Evolutionary conservation across 768 basidiomycete species (phyloP).

Genomic region (Pulveroboletus sp.): DNA sequence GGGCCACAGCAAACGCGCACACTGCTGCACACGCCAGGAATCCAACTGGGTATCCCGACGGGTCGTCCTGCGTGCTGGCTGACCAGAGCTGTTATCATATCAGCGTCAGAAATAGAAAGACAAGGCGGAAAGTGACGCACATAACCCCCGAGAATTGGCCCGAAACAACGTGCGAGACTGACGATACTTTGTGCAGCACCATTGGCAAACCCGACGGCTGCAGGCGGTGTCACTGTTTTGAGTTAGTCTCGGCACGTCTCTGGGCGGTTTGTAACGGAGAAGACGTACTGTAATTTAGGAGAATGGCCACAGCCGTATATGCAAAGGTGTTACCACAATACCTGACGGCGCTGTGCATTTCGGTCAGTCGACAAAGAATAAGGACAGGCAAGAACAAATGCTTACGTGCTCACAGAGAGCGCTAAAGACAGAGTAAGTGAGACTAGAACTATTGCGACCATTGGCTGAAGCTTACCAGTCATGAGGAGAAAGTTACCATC

Average conservation of each 20-base stretch:
- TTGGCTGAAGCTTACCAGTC: slow-evolving; percentile 51
- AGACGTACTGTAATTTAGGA: slow-evolving; percentile 78
- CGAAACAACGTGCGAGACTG: slow-evolving; percentile 87
- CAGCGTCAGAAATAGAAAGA: background rate
- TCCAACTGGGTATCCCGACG: slow-evolving; percentile 71
- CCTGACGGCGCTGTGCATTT: slow-evolving; percentile 62
- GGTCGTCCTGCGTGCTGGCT: slow-evolving; percentile 61
- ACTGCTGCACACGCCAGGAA: slow-evolving; percentile 65
- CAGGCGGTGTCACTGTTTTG: slow-evolving; percentile 80
- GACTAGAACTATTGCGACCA: background rate
- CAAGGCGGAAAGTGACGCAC: slow-evolving; percentile 33
- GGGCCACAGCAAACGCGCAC: slow-evolving; percentile 61
- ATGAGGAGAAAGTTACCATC: slow-evolving; percentile 80
- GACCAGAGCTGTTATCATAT: slow-evolving; percentile 61
- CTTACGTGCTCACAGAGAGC: slow-evolving; percentile 80
- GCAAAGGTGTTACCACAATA: slow-evolving; percentile 87
- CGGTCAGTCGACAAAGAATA: background rate
- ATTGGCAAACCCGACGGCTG: slow-evolving; percentile 87
- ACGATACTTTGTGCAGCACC: slow-evolving; percentile 96
- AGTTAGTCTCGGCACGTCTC: background rate
- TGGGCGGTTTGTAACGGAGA: background rate
- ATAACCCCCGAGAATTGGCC: slow-evolving; percentile 82
- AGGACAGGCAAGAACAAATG: background rate
- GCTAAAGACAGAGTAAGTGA: slow-evolving; percentile 38
- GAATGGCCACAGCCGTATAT: slow-evolving; percentile 87